Percentiles rank a stretch among this genome's conserved stretches.
Evolutionary conservation across 495 filamentous ascomycete species (phyloP).

Genomic region (Eremomyces bilateralis): DNA sequence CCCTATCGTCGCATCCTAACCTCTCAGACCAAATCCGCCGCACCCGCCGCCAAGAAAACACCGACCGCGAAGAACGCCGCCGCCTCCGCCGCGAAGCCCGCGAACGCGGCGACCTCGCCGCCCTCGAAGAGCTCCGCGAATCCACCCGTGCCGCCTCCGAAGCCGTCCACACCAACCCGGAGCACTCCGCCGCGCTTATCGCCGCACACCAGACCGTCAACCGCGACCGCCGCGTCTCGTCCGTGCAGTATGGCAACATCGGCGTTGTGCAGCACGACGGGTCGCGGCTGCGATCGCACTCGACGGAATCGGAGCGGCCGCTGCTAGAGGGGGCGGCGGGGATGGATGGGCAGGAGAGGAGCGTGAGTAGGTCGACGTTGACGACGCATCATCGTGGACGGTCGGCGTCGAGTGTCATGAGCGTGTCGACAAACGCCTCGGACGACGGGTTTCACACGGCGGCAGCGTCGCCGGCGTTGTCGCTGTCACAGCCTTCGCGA

Average conservation of each 20-base stretch:
- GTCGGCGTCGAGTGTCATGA: neutral
- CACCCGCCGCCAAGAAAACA: slow-evolving; percentile 50
- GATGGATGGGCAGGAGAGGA: neutral
- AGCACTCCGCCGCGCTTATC: slow-evolving; percentile 43
- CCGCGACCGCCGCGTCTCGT: slow-evolving; percentile 54
- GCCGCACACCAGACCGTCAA: slow-evolving; percentile 19
- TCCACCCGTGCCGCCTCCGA: slow-evolving; percentile 2
- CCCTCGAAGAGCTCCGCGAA: slow-evolving; percentile 19
- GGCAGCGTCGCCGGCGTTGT: neutral
- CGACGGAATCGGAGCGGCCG: neutral
- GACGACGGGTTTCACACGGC: neutral
- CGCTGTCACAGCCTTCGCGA: neutral
- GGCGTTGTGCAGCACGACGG: slow-evolving; percentile 81
- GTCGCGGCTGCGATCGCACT: slow-evolving; percentile 40
- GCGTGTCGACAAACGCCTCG: neutral
- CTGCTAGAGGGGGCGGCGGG: slow-evolving; percentile 1
- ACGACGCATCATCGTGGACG: neutral
- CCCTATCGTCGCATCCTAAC: too few species aligned
- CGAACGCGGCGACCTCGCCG: slow-evolving; percentile 38
- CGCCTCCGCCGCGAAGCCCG: slow-evolving; percentile 45
- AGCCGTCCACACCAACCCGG: slow-evolving; percentile 4
- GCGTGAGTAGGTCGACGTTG: neutral
- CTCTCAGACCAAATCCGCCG: slow-evolving; percentile 83
- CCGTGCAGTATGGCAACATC: slow-evolving; percentile 67
- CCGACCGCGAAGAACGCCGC: slow-evolving; percentile 54